Percentiles rank a stretch among this genome's conserved stretches.
phyloP scores from a whole-genome alignment of 2,329 filamentous ascomycete species.

The Fusarium virguliforme region DNA sequence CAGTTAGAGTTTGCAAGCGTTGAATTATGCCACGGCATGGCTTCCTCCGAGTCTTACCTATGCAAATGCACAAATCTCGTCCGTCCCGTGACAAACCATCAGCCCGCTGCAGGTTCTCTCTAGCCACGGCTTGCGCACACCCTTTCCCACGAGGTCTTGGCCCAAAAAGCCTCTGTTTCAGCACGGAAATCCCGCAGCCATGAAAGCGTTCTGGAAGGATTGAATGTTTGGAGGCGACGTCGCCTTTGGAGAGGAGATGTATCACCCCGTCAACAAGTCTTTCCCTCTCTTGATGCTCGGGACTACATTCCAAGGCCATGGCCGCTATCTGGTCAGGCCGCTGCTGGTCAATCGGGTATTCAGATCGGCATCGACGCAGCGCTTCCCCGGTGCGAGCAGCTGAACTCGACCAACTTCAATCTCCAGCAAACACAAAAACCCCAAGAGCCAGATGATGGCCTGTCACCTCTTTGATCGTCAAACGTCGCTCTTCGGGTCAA shows the following conservation, averaged over 20 bases:
- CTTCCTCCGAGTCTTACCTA: neutral
- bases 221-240: constrained; percentile 1
- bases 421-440: neutral
- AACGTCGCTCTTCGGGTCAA: neutral
- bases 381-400: neutral
- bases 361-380: neutral
- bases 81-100: neutral
- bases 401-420: neutral
- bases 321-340: neutral
- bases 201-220: constrained; percentile 3
- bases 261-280: too few relatives aligned
- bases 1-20: constrained; percentile 1
- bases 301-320: neutral
- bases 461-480: neutral
- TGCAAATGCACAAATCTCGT: neutral
- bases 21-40: neutral
- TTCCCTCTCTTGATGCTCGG: neutral
- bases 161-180: constrained; percentile 2
- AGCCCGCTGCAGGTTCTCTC: neutral
- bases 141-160: constrained; percentile 5
- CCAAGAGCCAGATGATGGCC: constrained; percentile 8
- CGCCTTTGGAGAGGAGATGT: neutral
- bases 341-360: constrained; percentile 6
- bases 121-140: neutral
- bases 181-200: constrained; percentile 4